Base-by-base conservation (phyloP, 192 early-diverging fungal genomes). In the Coemansia sp. region DNA sequence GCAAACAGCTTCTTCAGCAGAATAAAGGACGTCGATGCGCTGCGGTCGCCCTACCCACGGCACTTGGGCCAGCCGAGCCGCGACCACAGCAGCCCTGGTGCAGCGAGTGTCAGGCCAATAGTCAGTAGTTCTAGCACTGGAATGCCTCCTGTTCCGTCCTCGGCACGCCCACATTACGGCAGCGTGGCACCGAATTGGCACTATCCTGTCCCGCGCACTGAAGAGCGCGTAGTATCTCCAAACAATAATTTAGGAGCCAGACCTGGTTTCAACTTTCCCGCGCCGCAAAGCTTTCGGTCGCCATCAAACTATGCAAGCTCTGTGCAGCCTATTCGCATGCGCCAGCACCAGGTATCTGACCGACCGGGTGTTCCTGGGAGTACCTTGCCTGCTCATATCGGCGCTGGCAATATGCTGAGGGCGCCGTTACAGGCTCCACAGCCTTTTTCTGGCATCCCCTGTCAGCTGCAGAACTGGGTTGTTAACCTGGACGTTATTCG, bases 31-130 rank as follows among this genome's bases (percentile, higher is more conserved):
- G 30, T 54, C 33, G 62, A 60, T 33, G 62, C 55, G 33, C 38
- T 72, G 33, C 60, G 43, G 53, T 65, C 69, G 39, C 69, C 69
- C 2, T 65, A 56, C 19, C 69, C 69, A 5, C 43, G 62, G 27
- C 69, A 72, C 32, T 35, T 72, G 38, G 45, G 34, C 3, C 53
- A 39, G 18, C 29, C 46, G 9, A 49, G 25, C 11, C 60, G 56
- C 10, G 34, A 5, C 39, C 17, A n/a, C n/a, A n/a, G n/a, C n/a
- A n/a, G n/a, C n/a, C n/a, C n/a, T n/a, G n/a, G n/a, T n/a, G n/a
- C n/a, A n/a, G n/a, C n/a, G n/a, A n/a, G n/a, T n/a, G n/a, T n/a
- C n/a, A n/a, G n/a, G n/a, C n/a, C n/a, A n/a, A n/a, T n/a, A n/a
- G n/a, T n/a, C n/a, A n/a, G n/a, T n/a, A n/a, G n/a, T n/a, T n/a